Conservation (phyloP, 2,329 filamentous ascomycete species). For the Nemania bipapillata region DNA sequence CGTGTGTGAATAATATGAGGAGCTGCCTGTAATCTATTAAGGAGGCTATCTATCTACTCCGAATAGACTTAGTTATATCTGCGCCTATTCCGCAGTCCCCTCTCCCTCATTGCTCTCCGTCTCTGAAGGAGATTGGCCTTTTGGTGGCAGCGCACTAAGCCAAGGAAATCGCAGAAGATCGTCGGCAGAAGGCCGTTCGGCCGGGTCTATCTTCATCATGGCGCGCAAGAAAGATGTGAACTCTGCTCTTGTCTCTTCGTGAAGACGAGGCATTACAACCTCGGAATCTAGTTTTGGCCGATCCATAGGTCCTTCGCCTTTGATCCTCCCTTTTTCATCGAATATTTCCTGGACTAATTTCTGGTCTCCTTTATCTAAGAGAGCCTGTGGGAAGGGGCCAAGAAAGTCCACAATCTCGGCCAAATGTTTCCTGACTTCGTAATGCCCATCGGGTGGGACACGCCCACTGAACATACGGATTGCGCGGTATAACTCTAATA, state of each 20-base stretch:
- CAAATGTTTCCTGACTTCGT: constrained; percentile 33
- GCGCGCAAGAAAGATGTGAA: constrained; percentile 12
- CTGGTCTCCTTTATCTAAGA: constrained; percentile 35
- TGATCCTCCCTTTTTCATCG: constrained; percentile 16
- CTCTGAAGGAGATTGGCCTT: too few species aligned
- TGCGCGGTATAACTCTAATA: constrained; percentile 37
- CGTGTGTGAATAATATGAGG: too few species aligned
- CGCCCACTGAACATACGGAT: constrained; percentile 39
- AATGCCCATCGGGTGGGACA: constrained; percentile 19
- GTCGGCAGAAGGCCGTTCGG: constrained; percentile 2
- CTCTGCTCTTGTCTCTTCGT: not conserved
- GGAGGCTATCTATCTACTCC: too few species aligned
- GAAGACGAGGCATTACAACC: not conserved
- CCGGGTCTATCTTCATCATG: constrained; percentile 23
- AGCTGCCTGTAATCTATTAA: too few species aligned
- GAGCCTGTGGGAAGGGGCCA: constrained; percentile 36
- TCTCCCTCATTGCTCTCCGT: too few species aligned
- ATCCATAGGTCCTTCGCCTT: not conserved
- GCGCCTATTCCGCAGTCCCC: too few species aligned
- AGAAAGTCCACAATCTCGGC: constrained; percentile 40
- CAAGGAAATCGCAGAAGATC: constrained; percentile 13
- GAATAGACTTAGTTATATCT: too few species aligned
- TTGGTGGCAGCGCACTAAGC: not conserved
- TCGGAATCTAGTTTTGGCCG: not conserved
- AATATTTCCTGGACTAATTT: constrained; percentile 26